These are phyloP conservation scores for Suillus alpinus DNA, from an alignment of 768 basidiomycete species.

Conservation along the genomic window DNA sequence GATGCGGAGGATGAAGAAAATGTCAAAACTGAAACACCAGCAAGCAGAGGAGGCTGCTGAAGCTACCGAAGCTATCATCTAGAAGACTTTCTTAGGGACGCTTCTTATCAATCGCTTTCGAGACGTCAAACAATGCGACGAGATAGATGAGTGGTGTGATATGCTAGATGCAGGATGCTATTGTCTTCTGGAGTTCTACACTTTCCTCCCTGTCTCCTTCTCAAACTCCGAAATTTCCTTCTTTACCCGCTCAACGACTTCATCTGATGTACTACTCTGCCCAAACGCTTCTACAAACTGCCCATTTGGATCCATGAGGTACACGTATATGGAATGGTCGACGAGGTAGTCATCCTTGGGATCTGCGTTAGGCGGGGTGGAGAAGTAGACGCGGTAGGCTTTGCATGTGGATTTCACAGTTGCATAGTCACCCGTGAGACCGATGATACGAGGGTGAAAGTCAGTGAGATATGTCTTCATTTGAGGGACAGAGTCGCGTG, in stretches of 20 bases:
- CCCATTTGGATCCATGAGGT: conserved; percentile 95
- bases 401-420: conserved; percentile 87
- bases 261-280: conserved; percentile 66
- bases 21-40: conserved; percentile 66
- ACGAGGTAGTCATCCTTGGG: conserved; percentile 94
- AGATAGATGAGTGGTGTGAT: conserved; percentile 13
- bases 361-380: conserved; percentile 86
- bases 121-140: neutral
- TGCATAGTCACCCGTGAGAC: conserved; percentile 84
- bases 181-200: conserved; percentile 16
- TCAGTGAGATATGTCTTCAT: conserved; percentile 70
- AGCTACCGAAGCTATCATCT: conserved; percentile 1
- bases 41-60: conserved; percentile 38
- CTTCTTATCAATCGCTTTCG: neutral
- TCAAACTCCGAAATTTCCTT: conserved; percentile 48
- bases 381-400: conserved; percentile 97
- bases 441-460: conserved; percentile 89
- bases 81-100: neutral
- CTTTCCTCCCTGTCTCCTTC: conserved; percentile 30
- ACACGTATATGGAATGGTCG: conserved; percentile 95
- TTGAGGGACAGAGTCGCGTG: conserved; percentile 69
- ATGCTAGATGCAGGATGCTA: conserved; percentile 5
- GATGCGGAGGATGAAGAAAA: conserved; percentile 82
- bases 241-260: conserved; percentile 61
- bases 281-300: conserved; percentile 97